Percentiles rank a stretch among this genome's conserved stretches.
These are phyloP conservation scores for Furcasterigmium furcatum DNA, from an alignment of 2,329 filamentous ascomycete species.

Conservation along the genomic window DNA sequence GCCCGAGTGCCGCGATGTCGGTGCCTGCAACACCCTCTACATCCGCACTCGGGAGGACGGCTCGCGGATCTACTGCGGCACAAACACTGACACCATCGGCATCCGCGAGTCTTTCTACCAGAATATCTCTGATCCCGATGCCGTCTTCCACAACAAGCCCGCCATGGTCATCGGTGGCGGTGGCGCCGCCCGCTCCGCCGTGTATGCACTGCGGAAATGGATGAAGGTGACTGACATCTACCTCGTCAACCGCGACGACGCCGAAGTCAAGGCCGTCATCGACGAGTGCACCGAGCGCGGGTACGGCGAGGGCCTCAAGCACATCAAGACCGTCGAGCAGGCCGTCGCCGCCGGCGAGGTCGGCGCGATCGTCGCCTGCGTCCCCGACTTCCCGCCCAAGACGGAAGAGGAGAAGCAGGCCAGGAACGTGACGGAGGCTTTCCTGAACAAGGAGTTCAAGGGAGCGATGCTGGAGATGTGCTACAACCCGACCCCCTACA, in stretches of 20 bases:
- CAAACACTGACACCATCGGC: conserved; percentile 79
- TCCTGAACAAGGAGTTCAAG: conserved; percentile 46
- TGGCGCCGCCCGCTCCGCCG: conserved; percentile 72
- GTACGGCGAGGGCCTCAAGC: conserved; percentile 57
- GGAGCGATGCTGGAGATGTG: conserved; percentile 79
- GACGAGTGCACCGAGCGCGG: conserved; percentile 57
- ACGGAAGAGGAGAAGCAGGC: conserved; percentile 60
- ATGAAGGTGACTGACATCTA: conserved; percentile 68
- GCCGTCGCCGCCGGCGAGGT: conserved; percentile 56
- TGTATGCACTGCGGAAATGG: conserved; percentile 71
- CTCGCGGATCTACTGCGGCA: conserved; percentile 59
- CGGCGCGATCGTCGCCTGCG: conserved; percentile 68
- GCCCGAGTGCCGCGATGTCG: conserved; percentile 67
- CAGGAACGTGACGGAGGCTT: conserved; percentile 50
- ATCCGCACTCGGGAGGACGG: conserved; percentile 46
- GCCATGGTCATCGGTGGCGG: conserved; percentile 75
- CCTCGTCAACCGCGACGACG: conserved; percentile 69
- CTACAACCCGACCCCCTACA: conserved; percentile 72
- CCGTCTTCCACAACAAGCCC: conserved; percentile 54
- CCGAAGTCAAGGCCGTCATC: conserved; percentile 66
- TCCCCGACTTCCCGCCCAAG: conserved; percentile 72
- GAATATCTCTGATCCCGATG: conserved; percentile 43
- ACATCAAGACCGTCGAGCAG: conserved; percentile 59
- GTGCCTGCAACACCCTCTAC: conserved; percentile 79
- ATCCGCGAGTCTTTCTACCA: conserved; percentile 69